phyloP scores from a whole-genome alignment of 768 basidiomycete species.

The Podaxis carcinomalis region DNA sequence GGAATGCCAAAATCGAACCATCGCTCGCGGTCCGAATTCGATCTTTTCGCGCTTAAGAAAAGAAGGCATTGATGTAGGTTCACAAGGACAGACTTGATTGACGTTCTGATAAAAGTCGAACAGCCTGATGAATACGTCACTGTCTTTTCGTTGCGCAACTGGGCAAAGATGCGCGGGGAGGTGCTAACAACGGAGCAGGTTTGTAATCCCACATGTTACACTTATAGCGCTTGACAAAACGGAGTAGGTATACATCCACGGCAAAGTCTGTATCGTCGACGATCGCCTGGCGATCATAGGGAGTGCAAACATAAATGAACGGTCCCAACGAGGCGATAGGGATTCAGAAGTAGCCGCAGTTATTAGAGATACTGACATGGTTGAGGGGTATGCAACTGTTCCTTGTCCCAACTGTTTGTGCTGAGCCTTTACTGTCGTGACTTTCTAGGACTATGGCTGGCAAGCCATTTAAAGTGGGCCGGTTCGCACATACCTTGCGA shows the following conservation, averaged over 20 bases:
- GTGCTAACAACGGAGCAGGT: conserved; percentile 87
- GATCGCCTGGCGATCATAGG: conserved; percentile 93
- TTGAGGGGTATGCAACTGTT: conserved; percentile 49
- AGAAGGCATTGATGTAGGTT: conserved; percentile 81
- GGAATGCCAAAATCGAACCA: conserved; percentile 90
- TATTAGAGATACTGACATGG: conserved; percentile 95
- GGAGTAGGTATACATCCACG: conserved; percentile 81
- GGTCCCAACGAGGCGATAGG: conserved; percentile 91
- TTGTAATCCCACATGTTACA: conserved; percentile 14
- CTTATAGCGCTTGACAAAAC: neutral
- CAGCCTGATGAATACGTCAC: conserved; percentile 92
- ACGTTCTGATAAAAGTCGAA: neutral
- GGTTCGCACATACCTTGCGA: conserved; percentile 93
- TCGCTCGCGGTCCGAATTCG: conserved; percentile 84
- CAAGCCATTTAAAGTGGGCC: conserved; percentile 89
- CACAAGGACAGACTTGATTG: conserved; percentile 1
- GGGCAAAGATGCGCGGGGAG: conserved; percentile 87
- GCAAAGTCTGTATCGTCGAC: conserved; percentile 87
- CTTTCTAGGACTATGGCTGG: conserved; percentile 83
- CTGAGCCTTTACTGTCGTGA: neutral
- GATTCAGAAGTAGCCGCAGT: conserved; percentile 95
- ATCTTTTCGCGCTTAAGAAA: conserved; percentile 84
- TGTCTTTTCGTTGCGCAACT: conserved; percentile 88
- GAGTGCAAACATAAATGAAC: conserved; percentile 97
- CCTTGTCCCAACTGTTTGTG: neutral